Evolutionary conservation across 495 filamentous ascomycete genomes (phyloP).

Genomic region (Aspergillus carlsbadensis): DNA sequence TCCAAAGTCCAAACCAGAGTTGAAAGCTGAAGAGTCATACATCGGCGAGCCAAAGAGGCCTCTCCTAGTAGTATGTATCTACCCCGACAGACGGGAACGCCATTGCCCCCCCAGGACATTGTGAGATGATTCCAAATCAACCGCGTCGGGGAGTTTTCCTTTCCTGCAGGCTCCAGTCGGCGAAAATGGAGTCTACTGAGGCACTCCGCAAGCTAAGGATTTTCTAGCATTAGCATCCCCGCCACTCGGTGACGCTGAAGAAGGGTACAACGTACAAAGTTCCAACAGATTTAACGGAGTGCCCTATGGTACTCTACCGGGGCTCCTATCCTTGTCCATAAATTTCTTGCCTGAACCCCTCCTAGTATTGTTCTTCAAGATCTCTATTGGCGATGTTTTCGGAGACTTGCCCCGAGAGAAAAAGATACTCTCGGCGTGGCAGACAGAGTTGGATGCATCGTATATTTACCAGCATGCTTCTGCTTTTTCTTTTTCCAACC

Average conservation of each 20-base stretch:
- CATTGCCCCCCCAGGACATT: too few species aligned
- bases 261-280: neutral
- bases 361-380: too few species aligned
- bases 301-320: too few species aligned
- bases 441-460: neutral
- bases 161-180: constrained; percentile 11
- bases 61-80: too few species aligned
- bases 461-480: neutral
- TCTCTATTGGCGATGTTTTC: too few species aligned
- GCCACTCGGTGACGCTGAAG: neutral
- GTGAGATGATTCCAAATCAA: constrained; percentile 3
- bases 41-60: too few species aligned
- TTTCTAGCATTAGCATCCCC: neutral
- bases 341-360: too few species aligned
- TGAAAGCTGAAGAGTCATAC: too few species aligned
- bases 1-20: neutral
- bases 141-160: constrained; percentile 16
- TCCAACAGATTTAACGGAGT: too few species aligned
- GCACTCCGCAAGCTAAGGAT: constrained; percentile 4
- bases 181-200: constrained; percentile 4
- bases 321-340: too few species aligned
- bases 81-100: too few species aligned
- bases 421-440: neutral
- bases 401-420: too few species aligned
- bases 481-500: neutral